Conservation (phyloP, 768 basidiomycete species). For the Lepiota brunneoincarnata region DNA sequence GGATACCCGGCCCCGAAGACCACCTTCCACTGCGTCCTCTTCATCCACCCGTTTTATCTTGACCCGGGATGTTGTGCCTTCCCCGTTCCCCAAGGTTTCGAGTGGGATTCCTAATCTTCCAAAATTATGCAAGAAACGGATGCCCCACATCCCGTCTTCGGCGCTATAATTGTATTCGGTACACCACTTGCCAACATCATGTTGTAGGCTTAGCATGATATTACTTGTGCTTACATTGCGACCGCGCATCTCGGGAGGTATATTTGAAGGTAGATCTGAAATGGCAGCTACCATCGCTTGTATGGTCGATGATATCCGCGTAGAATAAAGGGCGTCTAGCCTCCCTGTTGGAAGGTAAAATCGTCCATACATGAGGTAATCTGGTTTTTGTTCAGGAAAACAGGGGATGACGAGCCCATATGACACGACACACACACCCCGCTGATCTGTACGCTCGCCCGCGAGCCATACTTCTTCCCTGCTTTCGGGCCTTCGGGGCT, state of each 20-base stretch:
- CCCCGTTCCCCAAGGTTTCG: slow-evolving; percentile 8
- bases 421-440: slow-evolving; percentile 44
- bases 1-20: slow-evolving; percentile 85
- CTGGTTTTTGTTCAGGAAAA: slow-evolving; percentile 29
- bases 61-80: slow-evolving; percentile 17
- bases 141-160: slow-evolving; percentile 91
- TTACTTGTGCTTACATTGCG: slow-evolving; percentile 58
- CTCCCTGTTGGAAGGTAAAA: slow-evolving; percentile 87
- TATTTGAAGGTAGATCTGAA: slow-evolving; percentile 67
- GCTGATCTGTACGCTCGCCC: slow-evolving; percentile 72
- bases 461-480: slow-evolving; percentile 81
- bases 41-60: slow-evolving; percentile 85
- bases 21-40: slow-evolving; percentile 90
- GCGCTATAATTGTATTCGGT: slow-evolving; percentile 94
- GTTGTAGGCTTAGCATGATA: slow-evolving; percentile 82
- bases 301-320: slow-evolving; percentile 71
- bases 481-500: slow-evolving; percentile 74
- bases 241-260: slow-evolving; percentile 38
- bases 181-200: slow-evolving; percentile 90
- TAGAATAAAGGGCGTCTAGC: slow-evolving; percentile 87
- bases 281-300: slow-evolving; percentile 86
- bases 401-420: neutral
- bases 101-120: slow-evolving; percentile 46
- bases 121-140: slow-evolving; percentile 89
- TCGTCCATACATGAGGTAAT: slow-evolving; percentile 92